Conservation (phyloP, 2,329 filamentous ascomycete species). For the Calonectria montana region DNA sequence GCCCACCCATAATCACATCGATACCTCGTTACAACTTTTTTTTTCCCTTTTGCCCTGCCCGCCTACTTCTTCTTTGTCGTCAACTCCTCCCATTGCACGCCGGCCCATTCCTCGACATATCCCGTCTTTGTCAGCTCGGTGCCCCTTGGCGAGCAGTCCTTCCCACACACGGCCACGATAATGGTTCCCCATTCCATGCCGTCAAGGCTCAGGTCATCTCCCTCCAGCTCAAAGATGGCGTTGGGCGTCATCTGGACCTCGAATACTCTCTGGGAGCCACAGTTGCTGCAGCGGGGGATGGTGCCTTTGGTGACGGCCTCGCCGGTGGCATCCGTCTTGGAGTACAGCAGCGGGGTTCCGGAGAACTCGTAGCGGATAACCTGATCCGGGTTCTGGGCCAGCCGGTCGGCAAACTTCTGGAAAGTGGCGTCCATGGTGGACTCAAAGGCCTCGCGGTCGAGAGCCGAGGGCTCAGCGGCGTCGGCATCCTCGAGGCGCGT, state of each 20-base stretch:
- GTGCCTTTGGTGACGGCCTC: constrained; percentile 65
- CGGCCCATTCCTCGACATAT: constrained; percentile 96
- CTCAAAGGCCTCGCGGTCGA: constrained; percentile 80
- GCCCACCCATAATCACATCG: constrained; percentile 19
- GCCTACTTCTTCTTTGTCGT: constrained; percentile 49
- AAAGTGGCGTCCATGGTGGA: constrained; percentile 80
- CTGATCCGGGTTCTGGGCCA: constrained; percentile 85
- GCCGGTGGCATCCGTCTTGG: constrained; percentile 79
- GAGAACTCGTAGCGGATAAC: constrained; percentile 83
- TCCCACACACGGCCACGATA: constrained; percentile 84
- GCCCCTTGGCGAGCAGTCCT: constrained; percentile 76
- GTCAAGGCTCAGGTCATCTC: constrained; percentile 75
- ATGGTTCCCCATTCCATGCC: constrained; percentile 99
- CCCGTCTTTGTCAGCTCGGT: constrained; percentile 72
- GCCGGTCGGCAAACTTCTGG: constrained; percentile 81
- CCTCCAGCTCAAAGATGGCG: constrained; percentile 89
- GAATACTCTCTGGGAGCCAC: constrained; percentile 81
- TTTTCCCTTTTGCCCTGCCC: background rate
- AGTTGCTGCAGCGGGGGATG: constrained; percentile 82
- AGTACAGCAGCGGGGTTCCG: constrained; percentile 82
- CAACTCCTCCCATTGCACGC: constrained; percentile 96
- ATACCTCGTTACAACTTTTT: constrained; percentile 19
- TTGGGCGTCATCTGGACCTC: constrained; percentile 94
- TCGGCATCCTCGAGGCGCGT: constrained; percentile 56
- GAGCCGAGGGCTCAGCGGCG: constrained; percentile 54